Conservation (phyloP, 352 stramenopile genomes). For the Globisporangium polare region DNA sequence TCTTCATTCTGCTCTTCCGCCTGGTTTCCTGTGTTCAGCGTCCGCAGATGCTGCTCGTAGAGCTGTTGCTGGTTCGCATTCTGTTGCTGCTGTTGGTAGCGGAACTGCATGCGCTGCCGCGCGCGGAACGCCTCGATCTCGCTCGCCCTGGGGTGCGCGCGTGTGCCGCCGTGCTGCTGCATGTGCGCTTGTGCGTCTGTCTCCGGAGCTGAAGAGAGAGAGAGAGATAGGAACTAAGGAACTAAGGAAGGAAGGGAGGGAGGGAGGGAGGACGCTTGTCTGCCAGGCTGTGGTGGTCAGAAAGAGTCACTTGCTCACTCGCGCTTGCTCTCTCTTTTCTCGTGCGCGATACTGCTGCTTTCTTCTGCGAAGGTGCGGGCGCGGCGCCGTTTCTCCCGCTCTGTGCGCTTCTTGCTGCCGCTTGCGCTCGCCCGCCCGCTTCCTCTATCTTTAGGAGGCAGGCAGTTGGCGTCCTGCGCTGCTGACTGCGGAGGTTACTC, state of each 20-base stretch:
- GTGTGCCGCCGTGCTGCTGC: constrained; percentile 1
- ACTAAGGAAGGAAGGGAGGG: no score
- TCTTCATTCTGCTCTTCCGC: constrained; percentile 15
- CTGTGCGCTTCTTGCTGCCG: background rate
- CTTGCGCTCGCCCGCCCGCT: background rate
- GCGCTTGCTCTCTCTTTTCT: background rate
- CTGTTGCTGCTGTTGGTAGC: constrained; percentile 18
- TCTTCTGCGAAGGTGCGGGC: constrained; percentile 1
- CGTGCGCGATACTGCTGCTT: background rate
- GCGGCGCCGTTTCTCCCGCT: background rate
- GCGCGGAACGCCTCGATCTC: constrained; percentile 45
- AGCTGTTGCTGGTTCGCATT: constrained; percentile 13
- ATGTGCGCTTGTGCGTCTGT: background rate
- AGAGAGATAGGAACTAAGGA: background rate
- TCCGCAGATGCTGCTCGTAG: constrained; percentile 10
- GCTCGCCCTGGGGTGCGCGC: background rate
- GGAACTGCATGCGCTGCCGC: constrained; percentile 30
- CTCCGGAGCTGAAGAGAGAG: background rate
- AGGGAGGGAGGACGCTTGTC: background rate
- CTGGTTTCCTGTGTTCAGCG: constrained; percentile 16
- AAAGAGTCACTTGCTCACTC: background rate
- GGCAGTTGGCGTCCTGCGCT: background rate
- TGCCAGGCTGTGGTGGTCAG: background rate
- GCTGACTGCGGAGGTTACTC: constrained; percentile 2
- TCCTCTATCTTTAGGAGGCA: constrained; percentile 5